Evolutionary conservation across 495 filamentous ascomycete genomes (phyloP).

Genomic region (Sordaria brevicollis): DNA sequence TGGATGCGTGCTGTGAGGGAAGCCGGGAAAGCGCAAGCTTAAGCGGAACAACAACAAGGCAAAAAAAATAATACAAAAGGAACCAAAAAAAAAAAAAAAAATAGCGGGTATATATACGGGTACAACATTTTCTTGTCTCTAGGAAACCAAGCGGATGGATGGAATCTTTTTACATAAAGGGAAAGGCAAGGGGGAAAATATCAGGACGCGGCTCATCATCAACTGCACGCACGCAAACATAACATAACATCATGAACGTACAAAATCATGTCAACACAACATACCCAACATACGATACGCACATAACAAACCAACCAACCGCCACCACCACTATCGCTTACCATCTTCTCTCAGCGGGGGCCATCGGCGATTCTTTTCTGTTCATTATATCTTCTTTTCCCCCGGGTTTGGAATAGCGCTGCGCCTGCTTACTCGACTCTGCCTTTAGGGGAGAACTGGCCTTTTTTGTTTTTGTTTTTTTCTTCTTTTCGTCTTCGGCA

Average conservation of each 20-base stretch:
- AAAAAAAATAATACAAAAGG: background rate
- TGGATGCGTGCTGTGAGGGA: constrained; percentile 27
- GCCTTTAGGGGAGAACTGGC: background rate
- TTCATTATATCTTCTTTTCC: background rate
- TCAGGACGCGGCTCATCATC: background rate
- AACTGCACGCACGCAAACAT: background rate
- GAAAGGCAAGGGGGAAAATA: background rate
- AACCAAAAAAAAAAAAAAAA: background rate
- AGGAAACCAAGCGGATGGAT: background rate
- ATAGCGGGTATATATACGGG: background rate
- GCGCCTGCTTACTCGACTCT: background rate
- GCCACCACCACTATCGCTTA: background rate
- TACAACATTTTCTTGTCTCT: background rate
- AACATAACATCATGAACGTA: constrained; percentile 8
- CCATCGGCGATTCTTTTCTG: background rate
- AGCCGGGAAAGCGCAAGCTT: constrained; percentile 17
- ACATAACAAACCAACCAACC: background rate
- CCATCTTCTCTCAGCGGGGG: background rate
- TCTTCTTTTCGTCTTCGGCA: background rate
- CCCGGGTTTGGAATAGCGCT: background rate
- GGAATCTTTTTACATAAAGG: background rate
- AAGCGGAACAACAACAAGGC: background rate
- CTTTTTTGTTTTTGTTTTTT: constrained; percentile 1
- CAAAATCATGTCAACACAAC: background rate
- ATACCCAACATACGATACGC: background rate